Conservation (phyloP, 768 basidiomycete genomes). For the Hypsizygus marmoreus region DNA sequence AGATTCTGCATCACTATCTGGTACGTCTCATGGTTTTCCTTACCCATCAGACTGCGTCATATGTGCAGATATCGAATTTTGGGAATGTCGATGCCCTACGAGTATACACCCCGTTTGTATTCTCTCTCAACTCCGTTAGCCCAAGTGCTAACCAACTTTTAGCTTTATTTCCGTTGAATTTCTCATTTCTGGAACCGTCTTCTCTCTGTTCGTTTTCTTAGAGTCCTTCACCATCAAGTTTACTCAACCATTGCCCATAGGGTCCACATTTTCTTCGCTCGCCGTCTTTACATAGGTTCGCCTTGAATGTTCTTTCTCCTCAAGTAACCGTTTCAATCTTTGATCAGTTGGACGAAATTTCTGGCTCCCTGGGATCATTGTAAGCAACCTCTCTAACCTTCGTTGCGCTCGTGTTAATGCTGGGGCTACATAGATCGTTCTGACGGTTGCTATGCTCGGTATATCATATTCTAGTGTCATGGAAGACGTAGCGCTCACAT, state of each 20-base stretch:
- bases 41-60: not conserved
- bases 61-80: not conserved
- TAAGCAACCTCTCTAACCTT: too few species aligned
- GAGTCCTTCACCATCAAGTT: not conserved
- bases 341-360: not conserved
- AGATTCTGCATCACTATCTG: conserved; percentile 15
- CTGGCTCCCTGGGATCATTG: conserved; percentile 1
- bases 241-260: not conserved
- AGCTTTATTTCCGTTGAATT: not conserved
- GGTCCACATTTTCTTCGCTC: conserved; percentile 5
- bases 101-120: not conserved
- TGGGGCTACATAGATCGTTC: too few species aligned
- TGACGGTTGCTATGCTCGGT: too few species aligned
- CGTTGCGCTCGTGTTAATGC: too few species aligned
- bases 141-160: not conserved
- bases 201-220: conserved; percentile 1
- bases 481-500: too few species aligned
- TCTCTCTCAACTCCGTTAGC: not conserved
- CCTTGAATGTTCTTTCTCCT: not conserved
- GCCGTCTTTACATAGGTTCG: conserved; percentile 1
- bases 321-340: not conserved
- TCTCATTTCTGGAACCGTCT: not conserved
- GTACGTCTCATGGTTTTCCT: not conserved
- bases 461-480: too few species aligned
- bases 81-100: not conserved